Conservation (phyloP, 1,139 yeast genomes). For the Yarrowia galli region DNA sequence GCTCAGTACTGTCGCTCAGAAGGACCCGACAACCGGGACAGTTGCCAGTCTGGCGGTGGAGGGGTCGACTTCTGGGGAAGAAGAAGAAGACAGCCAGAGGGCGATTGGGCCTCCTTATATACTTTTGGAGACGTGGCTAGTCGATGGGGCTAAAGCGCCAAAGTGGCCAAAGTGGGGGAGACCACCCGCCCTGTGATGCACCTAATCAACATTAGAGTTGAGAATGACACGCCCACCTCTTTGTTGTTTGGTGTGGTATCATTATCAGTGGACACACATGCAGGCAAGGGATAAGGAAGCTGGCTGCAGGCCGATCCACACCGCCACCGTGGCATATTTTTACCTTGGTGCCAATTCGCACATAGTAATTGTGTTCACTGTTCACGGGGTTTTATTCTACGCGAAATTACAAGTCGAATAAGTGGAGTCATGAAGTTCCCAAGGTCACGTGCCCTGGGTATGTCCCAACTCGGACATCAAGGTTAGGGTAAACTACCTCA, state of each 20-base stretch:
- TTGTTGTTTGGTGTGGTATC: constrained; percentile 16
- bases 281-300: constrained; percentile 10
- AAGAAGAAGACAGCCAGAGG: constrained; percentile 6
- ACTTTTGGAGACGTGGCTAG: constrained; percentile 14
- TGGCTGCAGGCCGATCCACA: constrained; percentile 12
- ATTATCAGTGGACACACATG: constrained; percentile 21
- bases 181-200: neutral
- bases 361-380: neutral
- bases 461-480: neutral
- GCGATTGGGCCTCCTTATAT: constrained; percentile 9
- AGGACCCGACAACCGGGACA: constrained; percentile 21
- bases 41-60: constrained; percentile 28
- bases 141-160: neutral
- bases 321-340: neutral
- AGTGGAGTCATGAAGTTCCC: constrained; percentile 2
- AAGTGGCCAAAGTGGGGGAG: neutral
- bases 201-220: constrained; percentile 25
- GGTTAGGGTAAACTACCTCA: constrained; percentile 13
- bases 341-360: no score
- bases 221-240: constrained; percentile 19
- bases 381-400: neutral
- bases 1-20: neutral
- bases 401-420: neutral
- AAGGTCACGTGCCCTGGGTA: neutral
- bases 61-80: constrained; percentile 24